Base-by-base conservation (phyloP, 2,329 filamentous ascomycete genomes). In the Gnomoniopsis smithogilvyi region DNA sequence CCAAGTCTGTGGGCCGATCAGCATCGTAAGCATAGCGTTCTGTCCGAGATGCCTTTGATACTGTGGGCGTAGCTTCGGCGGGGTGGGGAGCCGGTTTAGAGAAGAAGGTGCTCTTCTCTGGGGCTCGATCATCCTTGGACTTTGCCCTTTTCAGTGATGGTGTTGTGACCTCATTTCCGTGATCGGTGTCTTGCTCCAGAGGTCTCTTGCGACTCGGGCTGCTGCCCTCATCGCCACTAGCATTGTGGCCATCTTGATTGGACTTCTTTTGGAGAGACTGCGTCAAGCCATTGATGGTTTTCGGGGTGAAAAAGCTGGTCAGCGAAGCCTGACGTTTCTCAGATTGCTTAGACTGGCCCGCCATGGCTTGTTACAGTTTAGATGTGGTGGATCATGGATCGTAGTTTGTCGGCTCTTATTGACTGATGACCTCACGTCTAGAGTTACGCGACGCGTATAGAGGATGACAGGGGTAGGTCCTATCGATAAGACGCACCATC, bases 291-390 rank as follows among this genome's bases (percentile, higher is more conserved):
- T 81, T 82, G 68, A 75, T 70, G 14, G 83, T 76, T 63, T 82
- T 87, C 15, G 85, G 85, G 1, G 86, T 83, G 71, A 96, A 96
- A 75, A 96, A 96, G 69, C 87, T 93, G 3, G 91, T 95, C 62
- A 97, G 88, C 1, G 91, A 91, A 65, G 88, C 84, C 69, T 97
- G 91, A 67, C 88, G 90, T 73, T 89, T 90, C 56, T 72, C 75
- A 30, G 74, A 65, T 0, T 75, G 64, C 54, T 78, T 78, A 1
- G 78, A 61, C 15, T 73, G 67, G 33, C 72, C 70, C 17, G 74
- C 68, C 75, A 78, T 78, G 34, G 19, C 45, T 41, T 51, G 50
- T 34, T 61, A 48, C 34, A 45, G 50, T 4, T 24, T 48, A 30
- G 2, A 19, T 41, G 49, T 47, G 41, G 30, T 41, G 41, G 56